These are phyloP conservation scores for Eimeria praecox DNA, from an alignment of 169 alveolate species.

Conservation along the genomic window DNA sequence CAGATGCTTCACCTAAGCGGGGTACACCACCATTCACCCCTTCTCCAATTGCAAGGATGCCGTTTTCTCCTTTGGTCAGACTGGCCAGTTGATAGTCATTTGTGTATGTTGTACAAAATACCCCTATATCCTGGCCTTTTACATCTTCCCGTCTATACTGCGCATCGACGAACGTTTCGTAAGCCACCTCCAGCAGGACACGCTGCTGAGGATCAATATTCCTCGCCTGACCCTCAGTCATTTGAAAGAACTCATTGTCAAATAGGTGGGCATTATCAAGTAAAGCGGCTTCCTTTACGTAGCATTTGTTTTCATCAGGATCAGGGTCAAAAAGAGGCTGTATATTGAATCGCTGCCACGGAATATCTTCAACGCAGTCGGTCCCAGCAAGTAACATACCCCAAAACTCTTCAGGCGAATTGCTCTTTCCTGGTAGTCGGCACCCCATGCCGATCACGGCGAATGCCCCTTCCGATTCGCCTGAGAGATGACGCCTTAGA, in stretches of 20 bases:
- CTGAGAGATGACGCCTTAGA: background rate
- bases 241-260: conserved; percentile 83
- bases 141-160: conserved; percentile 37
- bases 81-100: conserved; percentile 81
- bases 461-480: conserved; percentile 9
- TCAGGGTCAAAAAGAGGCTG: conserved; percentile 74
- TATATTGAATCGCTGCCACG: conserved; percentile 74
- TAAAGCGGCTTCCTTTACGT: conserved; percentile 82
- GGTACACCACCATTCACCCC: conserved; percentile 77
- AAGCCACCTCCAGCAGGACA: conserved; percentile 84
- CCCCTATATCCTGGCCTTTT: conserved; percentile 81
- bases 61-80: conserved; percentile 71
- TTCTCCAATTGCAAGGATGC: conserved; percentile 80
- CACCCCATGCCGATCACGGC: conserved; percentile 81
- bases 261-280: conserved; percentile 83
- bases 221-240: conserved; percentile 80
- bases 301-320: conserved; percentile 70
- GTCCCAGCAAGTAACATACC: conserved; percentile 56
- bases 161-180: conserved; percentile 71
- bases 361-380: conserved; percentile 76
- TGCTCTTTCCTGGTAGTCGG: conserved; percentile 71
- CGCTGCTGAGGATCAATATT: conserved; percentile 89
- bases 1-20: conserved; percentile 83
- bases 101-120: conserved; percentile 83
- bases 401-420: conserved; percentile 75